Evolutionary conservation across 768 basidiomycete species (phyloP).

Genomic region (Russula earlei): DNA sequence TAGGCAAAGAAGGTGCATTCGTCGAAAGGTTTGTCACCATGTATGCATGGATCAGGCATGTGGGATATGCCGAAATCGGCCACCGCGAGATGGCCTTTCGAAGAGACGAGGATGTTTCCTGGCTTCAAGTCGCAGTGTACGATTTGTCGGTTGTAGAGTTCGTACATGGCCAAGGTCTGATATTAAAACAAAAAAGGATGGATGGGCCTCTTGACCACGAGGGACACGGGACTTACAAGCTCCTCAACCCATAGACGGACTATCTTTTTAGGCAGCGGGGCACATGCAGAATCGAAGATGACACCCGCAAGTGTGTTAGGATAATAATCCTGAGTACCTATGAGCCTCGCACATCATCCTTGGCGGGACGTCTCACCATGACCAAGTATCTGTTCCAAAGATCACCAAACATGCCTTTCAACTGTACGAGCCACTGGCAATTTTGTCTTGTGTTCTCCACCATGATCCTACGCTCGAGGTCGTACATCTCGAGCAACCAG

Average conservation of each 20-base stretch:
- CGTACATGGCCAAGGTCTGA: slow-evolving; percentile 21
- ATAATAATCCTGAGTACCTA: slow-evolving; percentile 9
- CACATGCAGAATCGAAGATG: not conserved
- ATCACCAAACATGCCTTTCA: slow-evolving; percentile 1
- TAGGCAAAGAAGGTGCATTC: not conserved
- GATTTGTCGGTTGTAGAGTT: slow-evolving; percentile 31
- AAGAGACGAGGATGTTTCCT: slow-evolving; percentile 24
- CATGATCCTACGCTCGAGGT: slow-evolving; percentile 3
- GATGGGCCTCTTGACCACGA: not conserved
- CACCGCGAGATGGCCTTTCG: slow-evolving; percentile 16
- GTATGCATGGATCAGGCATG: not conserved
- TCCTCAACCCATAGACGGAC: slow-evolving; percentile 8
- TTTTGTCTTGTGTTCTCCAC: not conserved
- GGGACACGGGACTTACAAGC: not conserved
- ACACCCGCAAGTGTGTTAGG: slow-evolving; percentile 7
- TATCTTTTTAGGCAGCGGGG: not conserved
- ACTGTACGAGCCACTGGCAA: not conserved
- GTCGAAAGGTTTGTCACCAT: not conserved
- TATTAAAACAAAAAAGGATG: not conserved
- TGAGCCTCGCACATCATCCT: not conserved
- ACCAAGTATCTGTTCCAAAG: slow-evolving; percentile 11
- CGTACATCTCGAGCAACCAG: not conserved
- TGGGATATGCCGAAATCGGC: slow-evolving; percentile 17
- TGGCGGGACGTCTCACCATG: not conserved
- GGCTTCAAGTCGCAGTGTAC: slow-evolving; percentile 45